Conservation (phyloP, 768 basidiomycete species). For the Hortiboletus flavorubellus region DNA sequence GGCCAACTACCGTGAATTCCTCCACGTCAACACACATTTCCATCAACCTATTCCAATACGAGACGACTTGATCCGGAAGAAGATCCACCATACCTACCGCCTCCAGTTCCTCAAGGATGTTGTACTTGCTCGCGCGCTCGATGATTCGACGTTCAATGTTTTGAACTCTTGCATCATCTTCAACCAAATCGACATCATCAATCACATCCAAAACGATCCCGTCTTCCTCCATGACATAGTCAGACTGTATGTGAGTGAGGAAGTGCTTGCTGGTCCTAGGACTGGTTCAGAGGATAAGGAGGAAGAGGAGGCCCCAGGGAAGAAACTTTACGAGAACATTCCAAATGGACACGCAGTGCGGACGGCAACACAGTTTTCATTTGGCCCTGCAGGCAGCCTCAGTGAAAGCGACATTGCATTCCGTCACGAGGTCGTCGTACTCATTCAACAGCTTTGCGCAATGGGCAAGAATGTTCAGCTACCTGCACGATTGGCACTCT, state of each 20-base stretch:
- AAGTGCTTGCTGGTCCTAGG: conserved; percentile 47
- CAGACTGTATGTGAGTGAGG: conserved; percentile 68
- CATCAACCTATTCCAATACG: conserved; percentile 86
- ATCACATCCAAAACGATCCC: conserved; percentile 77
- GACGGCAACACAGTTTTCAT: conserved; percentile 42
- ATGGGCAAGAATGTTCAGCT: conserved; percentile 98
- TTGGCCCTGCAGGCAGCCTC: conserved; percentile 53
- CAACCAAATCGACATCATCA: conserved; percentile 98
- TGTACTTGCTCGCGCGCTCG: conserved; percentile 89
- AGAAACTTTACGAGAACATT: conserved; percentile 41
- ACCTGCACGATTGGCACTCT: conserved; percentile 78
- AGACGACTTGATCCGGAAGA: conserved; percentile 70
- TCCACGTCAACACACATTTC: conserved; percentile 77
- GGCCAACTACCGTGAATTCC: conserved; percentile 94
- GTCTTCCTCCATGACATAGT: conserved; percentile 78
- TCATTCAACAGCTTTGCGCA: conserved; percentile 87
- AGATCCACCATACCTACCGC: conserved; percentile 96
- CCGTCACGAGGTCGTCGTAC: conserved; percentile 75
- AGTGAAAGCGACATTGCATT: conserved; percentile 52
- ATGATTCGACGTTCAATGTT: conserved; percentile 96
- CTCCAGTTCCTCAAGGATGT: conserved; percentile 98
- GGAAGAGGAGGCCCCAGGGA: conserved; percentile 25
- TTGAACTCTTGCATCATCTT: conserved; percentile 97
- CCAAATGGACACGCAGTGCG: conserved; percentile 25
- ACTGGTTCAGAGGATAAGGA: conserved; percentile 29